phyloP scores from a whole-genome alignment of 2,329 filamentous ascomycete species.

The Xylaria sp. region DNA sequence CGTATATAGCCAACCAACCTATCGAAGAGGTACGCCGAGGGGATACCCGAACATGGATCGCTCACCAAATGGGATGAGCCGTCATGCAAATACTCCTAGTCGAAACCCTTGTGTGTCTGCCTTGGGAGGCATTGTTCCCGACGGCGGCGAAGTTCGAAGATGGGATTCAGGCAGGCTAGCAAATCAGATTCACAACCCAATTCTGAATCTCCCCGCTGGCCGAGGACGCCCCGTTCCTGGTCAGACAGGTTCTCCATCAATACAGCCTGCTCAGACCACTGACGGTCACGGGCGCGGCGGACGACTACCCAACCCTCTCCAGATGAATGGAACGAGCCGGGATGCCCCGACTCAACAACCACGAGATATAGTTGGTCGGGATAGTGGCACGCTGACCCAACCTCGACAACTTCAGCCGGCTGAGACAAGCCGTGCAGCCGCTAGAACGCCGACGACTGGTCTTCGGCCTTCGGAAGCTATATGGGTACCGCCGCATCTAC shows the following conservation, averaged over 20 bases:
- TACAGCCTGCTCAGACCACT: neutral
- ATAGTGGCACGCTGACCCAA: neutral
- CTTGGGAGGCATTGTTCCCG: slow-evolving; percentile 39
- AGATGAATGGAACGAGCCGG: neutral
- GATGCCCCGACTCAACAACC: neutral
- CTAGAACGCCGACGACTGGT: neutral
- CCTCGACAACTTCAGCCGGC: neutral
- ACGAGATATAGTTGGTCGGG: neutral
- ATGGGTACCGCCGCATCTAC: slow-evolving; percentile 24
- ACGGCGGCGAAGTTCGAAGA: slow-evolving; percentile 32
- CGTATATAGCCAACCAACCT: slow-evolving; percentile 19
- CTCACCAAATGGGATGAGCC: neutral
- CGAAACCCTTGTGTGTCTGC: slow-evolving; percentile 8
- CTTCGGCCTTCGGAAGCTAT: neutral
- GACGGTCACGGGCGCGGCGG: neutral
- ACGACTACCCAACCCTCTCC: neutral
- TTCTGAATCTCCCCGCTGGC: neutral
- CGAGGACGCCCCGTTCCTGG: neutral
- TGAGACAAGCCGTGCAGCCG: neutral
- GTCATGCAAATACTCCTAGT: neutral
- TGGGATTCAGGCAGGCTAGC: slow-evolving; percentile 21
- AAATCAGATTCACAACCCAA: neutral
- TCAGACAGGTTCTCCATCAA: neutral
- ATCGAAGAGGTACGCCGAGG: neutral
- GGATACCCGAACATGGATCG: neutral